Evolutionary conservation across 768 basidiomycete genomes (phyloP), one percentile per base, ranked within the genome.

Genomic region (Guyanaporus albipodus): DNA sequence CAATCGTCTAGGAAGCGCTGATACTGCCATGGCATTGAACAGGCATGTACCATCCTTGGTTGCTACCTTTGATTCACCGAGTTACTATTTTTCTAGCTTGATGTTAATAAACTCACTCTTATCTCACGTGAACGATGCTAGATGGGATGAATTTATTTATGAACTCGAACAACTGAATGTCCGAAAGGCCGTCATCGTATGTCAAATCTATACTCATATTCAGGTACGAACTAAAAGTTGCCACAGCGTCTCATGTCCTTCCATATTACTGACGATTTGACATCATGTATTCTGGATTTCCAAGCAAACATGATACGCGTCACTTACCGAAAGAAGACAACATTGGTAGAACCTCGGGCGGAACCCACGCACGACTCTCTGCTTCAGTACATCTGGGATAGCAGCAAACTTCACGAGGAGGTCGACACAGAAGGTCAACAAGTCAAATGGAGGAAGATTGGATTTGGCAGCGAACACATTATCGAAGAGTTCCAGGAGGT

Each of bases 61-160:
- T 35, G 5, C 42, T 24, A 12, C 6, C 28, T 42, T 31, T 28
- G 28, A 48, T 56, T 6, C 24, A 29, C 27, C 26, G 9, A 40
- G 48, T 49, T 41, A 60, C 27, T n/a, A 6, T 32, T 29, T 40
- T 46, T 52, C 35, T 55, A 91, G 90, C 52, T 83, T 95, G 80
- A 90, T 87, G 82, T 70, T 95, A 55, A 87, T 95, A 57, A 92
- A 93, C 60, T 88, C 90, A 8, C 71, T 94, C 9, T 63, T 94
- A 46, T 76, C 84, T 8, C 85, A 91, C 57, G 87, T 82, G n/a
- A 84, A 75, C 38, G 88, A 91, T 58, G 66, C 68, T 2, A 75
- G 80, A 49, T 92, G 89, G 86, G 82, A 87, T 39, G 82, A 85
- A 52, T 87, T 93, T 60, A 82, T 85, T 40, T 67, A 72, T 19